Base-by-base conservation (phyloP, 73 alveolate species). In the Durusdinium trenchii region DNA sequence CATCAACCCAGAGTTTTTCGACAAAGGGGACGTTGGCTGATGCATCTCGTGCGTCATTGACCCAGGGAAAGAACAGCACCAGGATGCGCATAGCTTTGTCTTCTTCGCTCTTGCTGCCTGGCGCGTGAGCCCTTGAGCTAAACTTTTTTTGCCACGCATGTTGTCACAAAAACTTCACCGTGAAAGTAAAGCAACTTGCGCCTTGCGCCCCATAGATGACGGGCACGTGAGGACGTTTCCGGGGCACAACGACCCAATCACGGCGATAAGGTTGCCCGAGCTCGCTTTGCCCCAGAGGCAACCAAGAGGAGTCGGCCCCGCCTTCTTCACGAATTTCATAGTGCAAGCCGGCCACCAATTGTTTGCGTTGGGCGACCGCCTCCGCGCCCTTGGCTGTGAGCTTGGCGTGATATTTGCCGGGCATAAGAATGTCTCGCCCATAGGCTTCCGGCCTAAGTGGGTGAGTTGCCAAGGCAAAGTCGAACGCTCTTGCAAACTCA, bases 201-300 rank as follows among this genome's bases (percentile, higher is more conserved):
- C 87, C 78, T 43, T 35, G 67, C 46, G 94, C 94, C 16, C 94
- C 94, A 36, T 3, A 32, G 50, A 83, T 26, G 12, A 83, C 94
- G 35, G 94, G 94, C 50, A 83, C 94, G 35, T 83, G n/a, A 1
- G 94, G 94, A 9, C 78, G 36, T 9, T 28, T 2, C 78, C 81
- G 50, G 23, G 78, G 81, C 40, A 35, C 79, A 32, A 85, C 14
- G 43, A 85, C 79, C 94, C 94, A 85, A 60, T 85, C 94, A 79
- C 52, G 94, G 3, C 94, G 16, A 36, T 36, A 10, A 10, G 89
- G 89, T 42, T 78, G 43, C 40, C 40, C 94, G 38, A 2, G 79
- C 43, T 85, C 81, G 79, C 60, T 54, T 16, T 30, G 6, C 10
- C 94, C 94, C 43, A 85, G 81, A n/a, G 94, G 94, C 28, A 57